Evolutionary conservation across 2,329 filamentous ascomycete genomes (phyloP), one percentile per base, ranked within the genome.

Genomic region (Corniculantispora saksenae): DNA sequence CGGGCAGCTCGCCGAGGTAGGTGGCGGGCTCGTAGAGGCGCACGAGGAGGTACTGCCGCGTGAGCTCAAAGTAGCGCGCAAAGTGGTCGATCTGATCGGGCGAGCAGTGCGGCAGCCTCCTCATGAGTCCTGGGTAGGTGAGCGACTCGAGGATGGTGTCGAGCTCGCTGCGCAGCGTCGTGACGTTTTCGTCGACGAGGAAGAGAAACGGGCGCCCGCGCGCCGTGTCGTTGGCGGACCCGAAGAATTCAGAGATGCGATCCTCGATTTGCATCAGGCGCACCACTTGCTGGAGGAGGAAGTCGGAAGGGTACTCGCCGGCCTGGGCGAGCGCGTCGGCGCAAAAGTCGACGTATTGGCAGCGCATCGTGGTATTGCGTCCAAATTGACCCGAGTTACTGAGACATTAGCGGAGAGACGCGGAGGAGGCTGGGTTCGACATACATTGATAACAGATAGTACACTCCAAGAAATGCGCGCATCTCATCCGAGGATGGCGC

Each of bases 11-110:
- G 57, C 67, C 70, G n/a, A 73, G 67, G 21, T 74, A 68, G 6
- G 77, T 78, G 9, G 78, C 78, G 1, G 79, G 78, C 38, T 80
- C 73, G 67, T 80, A 79, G 17, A 79, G 67, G 9, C 77, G 73
- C 29, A 78, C 76, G 3, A 79, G 68, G 15, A 78, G 70, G 47
- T 77, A 77, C n/a, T 76, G 72, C 60, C 77, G 73, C 50, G 75
- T 72, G 19, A 76, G 69, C 51, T 70, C 71, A 63, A 78, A 75
- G 35, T 66, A 65, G 48, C 51, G 70, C 65, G 72, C 69, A 54
- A 56, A 64, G 35, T 67, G 43, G 32, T 66, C 63, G 38, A 69
- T 62, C 23, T 64, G 55, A 13, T 66, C 66, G 3, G 55, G 32
- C 17, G 61, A 54, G 38, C 64, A 61, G 35, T 61, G 56, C 27